phyloP scores from a whole-genome alignment of 1,284 basidiomycete genomes.

The Leccinum discolor region DNA sequence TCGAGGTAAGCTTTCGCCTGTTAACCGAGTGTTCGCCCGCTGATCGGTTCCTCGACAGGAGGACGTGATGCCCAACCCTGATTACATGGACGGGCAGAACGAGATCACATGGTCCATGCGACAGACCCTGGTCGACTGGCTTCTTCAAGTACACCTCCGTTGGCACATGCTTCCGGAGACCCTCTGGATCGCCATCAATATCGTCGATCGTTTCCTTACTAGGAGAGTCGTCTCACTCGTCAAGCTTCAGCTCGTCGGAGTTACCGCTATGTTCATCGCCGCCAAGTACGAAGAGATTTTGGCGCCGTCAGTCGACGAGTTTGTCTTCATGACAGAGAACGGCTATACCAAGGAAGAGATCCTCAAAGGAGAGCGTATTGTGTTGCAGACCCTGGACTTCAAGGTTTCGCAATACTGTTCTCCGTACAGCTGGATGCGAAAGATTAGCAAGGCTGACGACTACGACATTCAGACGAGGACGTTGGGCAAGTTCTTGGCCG shows the following conservation, averaged over 20 bases:
- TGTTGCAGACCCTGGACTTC: constrained; percentile 94
- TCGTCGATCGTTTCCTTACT: constrained; percentile 97
- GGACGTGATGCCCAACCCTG: constrained; percentile 87
- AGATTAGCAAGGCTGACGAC: constrained; percentile 98
- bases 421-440: constrained; percentile 98
- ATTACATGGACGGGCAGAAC: constrained; percentile 94
- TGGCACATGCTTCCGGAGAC: constrained; percentile 99
- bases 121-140: constrained; percentile 96
- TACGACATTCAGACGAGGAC: constrained; percentile 99
- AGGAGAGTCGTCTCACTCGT: constrained; percentile 89
- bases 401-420: constrained; percentile 97
- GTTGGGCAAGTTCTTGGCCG: constrained; percentile 96
- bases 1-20: constrained; percentile 64
- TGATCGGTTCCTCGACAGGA: constrained; percentile 49
- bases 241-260: constrained; percentile 97
- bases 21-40: not conserved
- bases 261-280: constrained; percentile 97
- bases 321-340: constrained; percentile 97
- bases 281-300: constrained; percentile 99
- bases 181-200: constrained; percentile 97
- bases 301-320: constrained; percentile 92
- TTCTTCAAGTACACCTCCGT: constrained; percentile 95
- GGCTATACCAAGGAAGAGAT: constrained; percentile 96
- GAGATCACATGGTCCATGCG: constrained; percentile 98
- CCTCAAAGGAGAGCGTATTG: constrained; percentile 96